A percentile compares a stretch with the other conserved stretches of the same genome.
Conservation (phyloP, 768 basidiomycete genomes). For the Porphyrellus cyaneotinctus region DNA sequence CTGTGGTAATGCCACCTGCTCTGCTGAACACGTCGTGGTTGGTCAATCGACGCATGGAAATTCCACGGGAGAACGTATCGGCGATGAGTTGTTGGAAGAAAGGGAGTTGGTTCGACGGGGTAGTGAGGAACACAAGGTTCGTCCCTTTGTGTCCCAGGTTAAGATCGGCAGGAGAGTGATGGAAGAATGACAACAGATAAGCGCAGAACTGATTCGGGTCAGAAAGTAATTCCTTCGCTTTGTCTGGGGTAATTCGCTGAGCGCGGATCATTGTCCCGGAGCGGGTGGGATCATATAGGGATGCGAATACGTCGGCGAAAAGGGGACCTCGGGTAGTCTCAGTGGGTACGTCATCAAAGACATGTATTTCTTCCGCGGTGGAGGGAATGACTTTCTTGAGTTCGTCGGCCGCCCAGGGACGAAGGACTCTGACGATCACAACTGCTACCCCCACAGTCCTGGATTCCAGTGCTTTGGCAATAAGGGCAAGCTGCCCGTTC, state of each 20-base stretch:
- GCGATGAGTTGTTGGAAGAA: constrained; percentile 47
- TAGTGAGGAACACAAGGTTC: constrained; percentile 54
- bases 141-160: constrained; percentile 24
- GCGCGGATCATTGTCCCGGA: constrained; percentile 43
- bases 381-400: constrained; percentile 58
- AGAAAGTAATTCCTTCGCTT: constrained; percentile 49
- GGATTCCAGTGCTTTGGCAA: constrained; percentile 49
- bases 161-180: constrained; percentile 27
- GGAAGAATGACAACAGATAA: constrained; percentile 33
- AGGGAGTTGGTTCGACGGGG: constrained; percentile 42
- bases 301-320: constrained; percentile 67
- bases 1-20: constrained; percentile 63
- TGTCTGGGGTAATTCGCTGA: constrained; percentile 56
- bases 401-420: constrained; percentile 75
- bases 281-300: constrained; percentile 42
- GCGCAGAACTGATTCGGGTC: constrained; percentile 40
- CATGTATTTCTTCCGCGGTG: constrained; percentile 56
- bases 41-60: constrained; percentile 58
- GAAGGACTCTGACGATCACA: constrained; percentile 71
- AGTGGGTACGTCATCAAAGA: constrained; percentile 75
- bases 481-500: constrained; percentile 74
- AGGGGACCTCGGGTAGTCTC: constrained; percentile 58
- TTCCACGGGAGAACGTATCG: constrained; percentile 51
- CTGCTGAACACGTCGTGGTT: constrained; percentile 75
- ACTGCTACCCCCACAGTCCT: constrained; percentile 53